phyloP scores from a whole-genome alignment of 169 alveolate genomes.

The Cryptosporidium bovis region DNA sequence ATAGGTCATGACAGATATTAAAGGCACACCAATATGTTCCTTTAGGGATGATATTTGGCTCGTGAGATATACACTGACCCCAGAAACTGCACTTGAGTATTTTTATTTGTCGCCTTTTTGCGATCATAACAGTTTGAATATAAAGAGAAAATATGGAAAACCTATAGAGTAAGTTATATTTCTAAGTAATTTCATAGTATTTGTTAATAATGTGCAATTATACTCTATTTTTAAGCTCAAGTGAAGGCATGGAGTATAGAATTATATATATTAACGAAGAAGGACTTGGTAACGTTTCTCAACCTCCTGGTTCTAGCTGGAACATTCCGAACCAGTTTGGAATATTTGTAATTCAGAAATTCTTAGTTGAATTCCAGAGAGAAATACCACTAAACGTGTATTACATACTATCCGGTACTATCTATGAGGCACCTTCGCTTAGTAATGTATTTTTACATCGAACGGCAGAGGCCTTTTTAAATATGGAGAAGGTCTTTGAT shows the following conservation, averaged over 20 bases:
- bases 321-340: slow-evolving; percentile 70
- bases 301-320: slow-evolving; percentile 74
- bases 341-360: slow-evolving; percentile 57
- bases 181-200: background rate
- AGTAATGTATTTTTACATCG: slow-evolving; percentile 61
- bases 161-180: slow-evolving; percentile 17
- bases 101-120: slow-evolving; percentile 62
- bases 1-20: slow-evolving; percentile 54
- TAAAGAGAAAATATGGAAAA: slow-evolving; percentile 39
- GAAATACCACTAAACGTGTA: slow-evolving; percentile 59
- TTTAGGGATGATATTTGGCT: slow-evolving; percentile 72
- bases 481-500: slow-evolving; percentile 54
- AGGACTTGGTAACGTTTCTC: slow-evolving; percentile 52
- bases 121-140: slow-evolving; percentile 65
- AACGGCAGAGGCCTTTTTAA: slow-evolving; percentile 56
- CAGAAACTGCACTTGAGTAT: slow-evolving; percentile 49
- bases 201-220: background rate
- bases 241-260: slow-evolving; percentile 65
- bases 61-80: slow-evolving; percentile 46
- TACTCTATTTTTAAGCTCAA: background rate
- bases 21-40: slow-evolving; percentile 45
- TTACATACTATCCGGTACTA: slow-evolving; percentile 63
- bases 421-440: slow-evolving; percentile 67
- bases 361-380: slow-evolving; percentile 54
- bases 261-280: slow-evolving; percentile 53